Evolutionary conservation across 495 filamentous ascomycete genomes (phyloP).

Genomic region (Penicilliopsis zonata): DNA sequence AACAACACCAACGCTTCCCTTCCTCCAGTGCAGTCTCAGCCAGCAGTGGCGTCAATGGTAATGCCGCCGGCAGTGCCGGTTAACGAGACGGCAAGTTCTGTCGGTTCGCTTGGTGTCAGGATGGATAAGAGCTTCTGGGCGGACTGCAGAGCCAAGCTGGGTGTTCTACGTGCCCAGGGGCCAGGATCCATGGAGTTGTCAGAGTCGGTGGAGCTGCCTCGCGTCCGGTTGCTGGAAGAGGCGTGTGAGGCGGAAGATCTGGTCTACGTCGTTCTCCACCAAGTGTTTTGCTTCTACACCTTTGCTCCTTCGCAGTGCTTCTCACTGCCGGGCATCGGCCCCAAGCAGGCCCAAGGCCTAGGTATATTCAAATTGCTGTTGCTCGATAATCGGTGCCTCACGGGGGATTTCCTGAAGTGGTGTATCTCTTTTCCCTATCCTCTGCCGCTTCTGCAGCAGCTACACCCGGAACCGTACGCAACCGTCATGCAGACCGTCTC

Average conservation of each 20-base stretch:
- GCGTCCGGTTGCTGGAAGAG: slow-evolving; percentile 42
- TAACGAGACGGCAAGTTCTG: background rate
- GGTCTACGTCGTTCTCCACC: slow-evolving; percentile 57
- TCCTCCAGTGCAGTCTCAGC: too few species aligned
- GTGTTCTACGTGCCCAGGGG: slow-evolving; percentile 6
- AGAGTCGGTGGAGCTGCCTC: slow-evolving; percentile 31
- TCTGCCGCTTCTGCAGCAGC: slow-evolving; percentile 12
- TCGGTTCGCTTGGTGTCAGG: too few species aligned
- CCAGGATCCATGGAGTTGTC: slow-evolving; percentile 4
- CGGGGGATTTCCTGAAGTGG: slow-evolving; percentile 31
- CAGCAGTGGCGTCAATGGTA: too few species aligned
- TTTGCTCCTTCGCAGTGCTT: slow-evolving; percentile 7
- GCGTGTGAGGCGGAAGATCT: slow-evolving; percentile 43
- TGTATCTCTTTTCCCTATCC: slow-evolving; percentile 39
- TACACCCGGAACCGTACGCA: slow-evolving; percentile 9
- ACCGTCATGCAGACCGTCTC: slow-evolving; percentile 15
- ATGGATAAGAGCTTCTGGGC: slow-evolving; percentile 9
- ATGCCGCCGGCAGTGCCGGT: background rate
- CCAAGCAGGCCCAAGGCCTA: slow-evolving; percentile 13
- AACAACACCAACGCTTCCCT: background rate
- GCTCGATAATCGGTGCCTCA: slow-evolving; percentile 21
- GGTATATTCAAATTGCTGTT: slow-evolving; percentile 18
- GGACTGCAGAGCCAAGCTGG: slow-evolving; percentile 4
- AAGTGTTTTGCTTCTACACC: slow-evolving; percentile 48
- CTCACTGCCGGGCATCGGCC: slow-evolving; percentile 6